Evolutionary conservation across 768 basidiomycete species (phyloP).

Genomic region (Holtermanniella nyarrowii): DNA sequence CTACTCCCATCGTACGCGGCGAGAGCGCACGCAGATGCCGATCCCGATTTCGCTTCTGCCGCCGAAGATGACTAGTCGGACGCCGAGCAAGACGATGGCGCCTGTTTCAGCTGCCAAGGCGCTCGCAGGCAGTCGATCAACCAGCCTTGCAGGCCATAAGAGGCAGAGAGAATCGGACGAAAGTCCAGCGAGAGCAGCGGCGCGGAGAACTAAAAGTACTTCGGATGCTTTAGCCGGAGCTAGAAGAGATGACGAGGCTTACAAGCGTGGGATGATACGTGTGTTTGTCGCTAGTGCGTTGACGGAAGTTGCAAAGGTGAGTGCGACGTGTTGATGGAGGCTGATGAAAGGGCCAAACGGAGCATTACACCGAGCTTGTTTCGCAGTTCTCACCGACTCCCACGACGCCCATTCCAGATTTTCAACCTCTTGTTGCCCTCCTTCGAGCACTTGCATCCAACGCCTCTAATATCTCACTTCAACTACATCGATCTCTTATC

Average conservation of each 20-base stretch:
- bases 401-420: slow-evolving; percentile 44
- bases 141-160: slow-evolving; percentile 26
- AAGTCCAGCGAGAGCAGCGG: slow-evolving; percentile 4
- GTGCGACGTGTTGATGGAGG: background rate
- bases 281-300: slow-evolving; percentile 41
- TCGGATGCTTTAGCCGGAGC: slow-evolving; percentile 18
- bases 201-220: slow-evolving; percentile 34
- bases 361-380: slow-evolving; percentile 79
- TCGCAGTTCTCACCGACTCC: slow-evolving; percentile 55
- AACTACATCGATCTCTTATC: slow-evolving; percentile 65
- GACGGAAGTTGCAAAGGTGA: slow-evolving; percentile 20
- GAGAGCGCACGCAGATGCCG: background rate
- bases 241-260: slow-evolving; percentile 28
- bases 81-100: no score
- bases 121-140: slow-evolving; percentile 15
- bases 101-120: background rate
- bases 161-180: slow-evolving; percentile 26
- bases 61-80: background rate
- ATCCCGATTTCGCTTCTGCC: background rate
- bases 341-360: slow-evolving; percentile 53
- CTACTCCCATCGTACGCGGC: background rate
- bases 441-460: slow-evolving; percentile 80
- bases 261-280: slow-evolving; percentile 40
- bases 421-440: slow-evolving; percentile 43
- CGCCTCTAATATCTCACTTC: slow-evolving; percentile 71